Conservation (phyloP, 495 filamentous ascomycete species). For the Pseudevernia furfuracea region DNA sequence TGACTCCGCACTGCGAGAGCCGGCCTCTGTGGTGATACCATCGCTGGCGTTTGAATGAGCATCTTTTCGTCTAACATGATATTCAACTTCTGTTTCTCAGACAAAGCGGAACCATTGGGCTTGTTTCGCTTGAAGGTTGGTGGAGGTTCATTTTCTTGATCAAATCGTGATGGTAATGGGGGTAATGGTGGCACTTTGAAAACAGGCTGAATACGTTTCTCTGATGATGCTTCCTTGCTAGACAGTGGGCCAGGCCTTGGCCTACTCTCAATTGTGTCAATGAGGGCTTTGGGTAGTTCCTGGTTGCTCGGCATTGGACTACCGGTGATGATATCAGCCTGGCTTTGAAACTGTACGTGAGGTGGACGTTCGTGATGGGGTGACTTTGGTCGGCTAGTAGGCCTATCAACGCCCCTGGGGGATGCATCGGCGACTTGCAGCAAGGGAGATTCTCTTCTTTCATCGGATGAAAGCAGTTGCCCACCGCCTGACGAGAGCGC, state of each 20-base stretch:
- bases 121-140: conserved; percentile 67
- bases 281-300: conserved; percentile 24
- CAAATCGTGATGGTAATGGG: conserved; percentile 50
- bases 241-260: conserved; percentile 10
- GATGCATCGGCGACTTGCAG: conserved; percentile 7
- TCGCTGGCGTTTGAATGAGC: conserved; percentile 36
- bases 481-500: conserved; percentile 19
- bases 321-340: conserved; percentile 35
- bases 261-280: conserved; percentile 23
- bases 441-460: conserved; percentile 1
- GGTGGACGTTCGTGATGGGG: conserved; percentile 29
- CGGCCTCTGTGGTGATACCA: conserved; percentile 54
- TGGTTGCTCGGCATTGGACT: conserved; percentile 32
- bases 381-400: conserved; percentile 12
- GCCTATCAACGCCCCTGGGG: conserved; percentile 7
- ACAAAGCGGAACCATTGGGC: conserved; percentile 45
- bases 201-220: conserved; percentile 42
- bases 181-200: conserved; percentile 60
- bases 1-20: conserved; percentile 63
- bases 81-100: conserved; percentile 54
- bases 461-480: conserved; percentile 1
- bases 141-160: conserved; percentile 78
- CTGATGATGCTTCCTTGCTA: conserved; percentile 30
- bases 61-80: conserved; percentile 44
- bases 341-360: conserved; percentile 30